Percentiles rank a stretch among this genome's conserved stretches.
phyloP scores from a whole-genome alignment of 2,329 filamentous ascomycete genomes.

The Trichophyton mentagrophytes region DNA sequence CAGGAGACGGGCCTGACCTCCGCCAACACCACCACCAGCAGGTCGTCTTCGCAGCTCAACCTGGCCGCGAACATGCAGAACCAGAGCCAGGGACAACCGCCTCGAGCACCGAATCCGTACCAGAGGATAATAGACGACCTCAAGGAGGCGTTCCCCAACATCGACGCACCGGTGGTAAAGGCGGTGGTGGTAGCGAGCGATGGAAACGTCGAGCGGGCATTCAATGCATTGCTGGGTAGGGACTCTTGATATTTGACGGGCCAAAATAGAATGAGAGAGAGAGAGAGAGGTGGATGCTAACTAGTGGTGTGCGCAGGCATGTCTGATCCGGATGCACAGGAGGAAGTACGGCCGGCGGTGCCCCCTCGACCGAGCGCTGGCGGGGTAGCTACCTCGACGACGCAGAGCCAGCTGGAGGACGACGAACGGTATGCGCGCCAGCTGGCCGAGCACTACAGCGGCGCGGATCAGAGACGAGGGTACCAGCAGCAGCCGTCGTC shows the following conservation, averaged over 20 bases:
- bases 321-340: slow-evolving; percentile 64
- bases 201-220: slow-evolving; percentile 81
- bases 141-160: slow-evolving; percentile 82
- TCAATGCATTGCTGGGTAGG: slow-evolving; percentile 76
- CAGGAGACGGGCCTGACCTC: slow-evolving; percentile 30
- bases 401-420: slow-evolving; percentile 70
- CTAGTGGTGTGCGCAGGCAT: slow-evolving; percentile 39
- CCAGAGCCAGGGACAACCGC: slow-evolving; percentile 30
- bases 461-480: slow-evolving; percentile 20
- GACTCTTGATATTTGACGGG: not conserved
- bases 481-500: slow-evolving; percentile 1
- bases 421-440: slow-evolving; percentile 88
- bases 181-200: slow-evolving; percentile 77
- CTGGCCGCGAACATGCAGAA: slow-evolving; percentile 53
- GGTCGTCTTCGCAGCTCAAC: slow-evolving; percentile 18
- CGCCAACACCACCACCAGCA: slow-evolving; percentile 19
- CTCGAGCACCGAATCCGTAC: slow-evolving; percentile 60
- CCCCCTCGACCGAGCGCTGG: slow-evolving; percentile 61
- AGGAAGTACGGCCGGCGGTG: slow-evolving; percentile 52
- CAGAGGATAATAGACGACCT: slow-evolving; percentile 79
- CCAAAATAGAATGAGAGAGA: too few relatives aligned
- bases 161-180: slow-evolving; percentile 69
- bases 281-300: not conserved
- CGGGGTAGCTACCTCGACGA: slow-evolving; percentile 38
- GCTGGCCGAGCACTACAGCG: slow-evolving; percentile 78